These are phyloP conservation scores for Mycena epipterygia DNA, from an alignment of 768 basidiomycete species.

Conservation along the genomic window DNA sequence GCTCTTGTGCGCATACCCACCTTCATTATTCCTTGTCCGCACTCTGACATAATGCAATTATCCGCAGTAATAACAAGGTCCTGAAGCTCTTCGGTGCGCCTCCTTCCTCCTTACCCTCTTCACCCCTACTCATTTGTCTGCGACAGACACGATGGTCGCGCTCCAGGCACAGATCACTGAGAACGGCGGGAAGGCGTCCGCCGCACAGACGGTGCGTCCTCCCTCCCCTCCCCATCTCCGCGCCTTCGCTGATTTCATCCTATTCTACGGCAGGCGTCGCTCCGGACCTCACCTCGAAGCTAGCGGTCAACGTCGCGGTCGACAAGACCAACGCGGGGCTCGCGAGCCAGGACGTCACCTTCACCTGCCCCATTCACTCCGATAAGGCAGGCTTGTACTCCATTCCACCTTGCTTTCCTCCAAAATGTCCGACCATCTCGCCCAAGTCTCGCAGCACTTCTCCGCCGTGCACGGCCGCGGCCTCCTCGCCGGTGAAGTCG, in stretches of 20 bases:
- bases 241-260: neutral
- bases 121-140: too few relatives aligned
- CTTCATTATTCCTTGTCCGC: too few relatives aligned
- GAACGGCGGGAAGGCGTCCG: constrained; percentile 18
- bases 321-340: constrained; percentile 31
- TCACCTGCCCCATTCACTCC: too few relatives aligned
- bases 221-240: neutral
- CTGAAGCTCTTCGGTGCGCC: constrained; percentile 29
- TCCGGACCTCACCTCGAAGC: constrained; percentile 16
- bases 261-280: neutral
- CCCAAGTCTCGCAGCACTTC: constrained; percentile 81
- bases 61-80: constrained; percentile 29
- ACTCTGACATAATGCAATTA: neutral
- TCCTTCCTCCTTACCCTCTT: too few relatives aligned
- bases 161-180: constrained; percentile 22
- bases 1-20: constrained; percentile 19
- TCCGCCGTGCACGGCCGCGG: constrained; percentile 68
- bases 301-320: constrained; percentile 25
- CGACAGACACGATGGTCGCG: constrained; percentile 26
- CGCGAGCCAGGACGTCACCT: constrained; percentile 22
- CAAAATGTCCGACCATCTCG: constrained; percentile 69
- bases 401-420: neutral
- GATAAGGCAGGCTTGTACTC: too few relatives aligned
- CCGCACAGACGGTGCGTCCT: constrained; percentile 13
- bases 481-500: constrained; percentile 81